These are phyloP conservation scores for Cutaneotrichosporon arboriforme DNA, from an alignment of 1,284 basidiomycete genomes.

Conservation along the genomic window DNA sequence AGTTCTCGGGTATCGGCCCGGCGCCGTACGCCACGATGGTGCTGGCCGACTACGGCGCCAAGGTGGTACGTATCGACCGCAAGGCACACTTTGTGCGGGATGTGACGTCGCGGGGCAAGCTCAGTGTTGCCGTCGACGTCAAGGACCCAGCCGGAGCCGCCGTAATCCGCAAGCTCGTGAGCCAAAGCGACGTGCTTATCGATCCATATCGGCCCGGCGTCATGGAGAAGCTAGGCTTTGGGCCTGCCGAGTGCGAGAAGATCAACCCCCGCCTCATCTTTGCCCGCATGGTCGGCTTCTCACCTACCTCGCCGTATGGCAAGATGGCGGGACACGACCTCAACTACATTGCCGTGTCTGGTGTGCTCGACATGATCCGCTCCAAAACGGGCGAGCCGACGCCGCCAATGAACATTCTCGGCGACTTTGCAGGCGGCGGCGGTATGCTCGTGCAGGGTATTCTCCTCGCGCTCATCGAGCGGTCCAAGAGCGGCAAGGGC, in stretches of 20 bases:
- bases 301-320: conserved; percentile 3
- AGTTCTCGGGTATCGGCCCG: conserved; percentile 4
- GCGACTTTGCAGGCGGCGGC: conserved; percentile 22
- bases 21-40: conserved; percentile 16
- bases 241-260: not conserved
- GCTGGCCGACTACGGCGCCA: conserved; percentile 15
- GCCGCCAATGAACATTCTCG: conserved; percentile 18
- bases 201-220: conserved; percentile 20
- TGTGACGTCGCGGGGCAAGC: conserved; percentile 12
- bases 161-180: conserved; percentile 5
- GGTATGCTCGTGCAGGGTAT: conserved; percentile 17
- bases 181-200: conserved; percentile 13
- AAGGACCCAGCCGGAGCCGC: conserved; percentile 8
- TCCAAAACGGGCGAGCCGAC: conserved; percentile 8
- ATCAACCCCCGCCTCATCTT: conserved; percentile 17
- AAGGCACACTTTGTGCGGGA: conserved; percentile 1
- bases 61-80: conserved; percentile 16
- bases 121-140: conserved; percentile 7
- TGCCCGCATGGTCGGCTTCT: conserved; percentile 20
- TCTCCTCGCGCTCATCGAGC: conserved; percentile 13
- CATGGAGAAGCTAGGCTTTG: conserved; percentile 17
- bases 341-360: conserved; percentile 19
- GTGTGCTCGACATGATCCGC: conserved; percentile 14
- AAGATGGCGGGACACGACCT: conserved; percentile 20
- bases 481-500: conserved; percentile 12